Percentiles rank a stretch among this genome's conserved stretches.
phyloP scores from a whole-genome alignment of 2,329 filamentous ascomycete genomes.

The Septoria petroselini region DNA sequence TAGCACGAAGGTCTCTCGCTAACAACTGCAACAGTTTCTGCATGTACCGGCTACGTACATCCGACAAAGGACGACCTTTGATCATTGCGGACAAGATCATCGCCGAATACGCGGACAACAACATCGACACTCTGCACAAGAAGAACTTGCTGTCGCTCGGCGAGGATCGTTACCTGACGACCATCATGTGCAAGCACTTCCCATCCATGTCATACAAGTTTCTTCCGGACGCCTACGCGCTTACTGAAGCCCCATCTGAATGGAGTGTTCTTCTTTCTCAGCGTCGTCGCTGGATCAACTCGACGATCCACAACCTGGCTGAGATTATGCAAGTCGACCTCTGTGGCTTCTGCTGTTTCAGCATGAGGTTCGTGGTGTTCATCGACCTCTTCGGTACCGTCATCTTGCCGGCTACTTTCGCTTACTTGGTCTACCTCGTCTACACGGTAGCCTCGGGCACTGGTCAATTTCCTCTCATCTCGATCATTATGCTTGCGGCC shows the following conservation, averaged over 20 bases:
- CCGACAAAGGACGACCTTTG: conserved; percentile 88
- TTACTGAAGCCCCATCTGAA: conserved; percentile 88
- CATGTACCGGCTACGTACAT: conserved; percentile 95
- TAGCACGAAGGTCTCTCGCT: conserved; percentile 24
- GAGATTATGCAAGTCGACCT: conserved; percentile 90
- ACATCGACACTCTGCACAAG: conserved; percentile 91
- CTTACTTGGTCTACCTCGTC: conserved; percentile 84
- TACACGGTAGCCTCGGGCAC: conserved; percentile 67
- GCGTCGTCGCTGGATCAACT: conserved; percentile 98
- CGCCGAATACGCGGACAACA: conserved; percentile 79
- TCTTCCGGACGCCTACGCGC: conserved; percentile 84
- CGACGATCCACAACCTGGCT: conserved; percentile 91
- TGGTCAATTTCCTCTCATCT: conserved; percentile 80
- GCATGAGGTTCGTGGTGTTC: conserved; percentile 97
- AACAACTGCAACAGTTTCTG: conserved; percentile 76
- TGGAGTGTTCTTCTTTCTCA: conserved; percentile 97
- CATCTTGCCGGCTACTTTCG: conserved; percentile 84
- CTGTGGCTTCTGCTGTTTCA: conserved; percentile 99
- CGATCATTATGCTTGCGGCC: conserved; percentile 80
- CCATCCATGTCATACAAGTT: conserved; percentile 96
- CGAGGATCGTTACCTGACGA: conserved; percentile 96
- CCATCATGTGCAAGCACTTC: conserved; percentile 97
- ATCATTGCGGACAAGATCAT: conserved; percentile 90
- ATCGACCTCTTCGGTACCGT: conserved; percentile 88
- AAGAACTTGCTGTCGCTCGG: conserved; percentile 91